Base-by-base conservation (phyloP, 176 grass and related monocot species). In the Thinopyrum elongatum region DNA sequence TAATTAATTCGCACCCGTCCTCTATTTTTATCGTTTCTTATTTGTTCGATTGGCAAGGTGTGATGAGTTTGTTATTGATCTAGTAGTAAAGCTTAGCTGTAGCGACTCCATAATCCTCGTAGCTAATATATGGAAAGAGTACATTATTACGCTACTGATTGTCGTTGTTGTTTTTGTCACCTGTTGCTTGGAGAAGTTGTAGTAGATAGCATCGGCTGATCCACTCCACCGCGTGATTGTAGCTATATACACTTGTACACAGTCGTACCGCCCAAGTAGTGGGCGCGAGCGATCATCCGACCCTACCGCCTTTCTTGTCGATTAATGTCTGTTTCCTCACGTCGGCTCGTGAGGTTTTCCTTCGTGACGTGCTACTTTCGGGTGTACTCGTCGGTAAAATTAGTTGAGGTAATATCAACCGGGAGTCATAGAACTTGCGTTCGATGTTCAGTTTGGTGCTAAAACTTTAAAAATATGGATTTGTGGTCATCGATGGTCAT, bases 41-140 rank as follows among this genome's bases (percentile, higher is more conserved):
- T 70, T 75, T 28, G 17, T 59, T 47, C 66, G n/a, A 57, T 85
- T 88, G 77, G 89, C 80, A 65, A 85, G 71, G 81, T 63, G 90
- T 88, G 63, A 81, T 64, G 85, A 77, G 82, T 29, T 85, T 88
- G 85, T 84, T 79, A 80, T 81, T 81, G 77, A 88, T 88, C 70
- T 71, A 82, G 35, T 85, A 82, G 81, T 81, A 81, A 91, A 84
- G 28, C 77, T 29, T 88, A 88, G 86, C 29, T 91, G 85, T 91
- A 85, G 86, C 77, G 38, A 64, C 85, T 88, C 82, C 82, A 46
- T 88, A 88, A 88, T 91, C 84, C 82, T 78, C 34, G 55, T 91
- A 81, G 66, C 90, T 82, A 87, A 65, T 82, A 85, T 91, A 88
- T 88, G 90, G 82, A 91, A 91, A 88, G 70, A 77, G 81, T 77